Evolutionary conservation across 1,139 yeast genomes (phyloP), one percentile per base, ranked within the genome.

Genomic region (Lodderomyces margitis): DNA sequence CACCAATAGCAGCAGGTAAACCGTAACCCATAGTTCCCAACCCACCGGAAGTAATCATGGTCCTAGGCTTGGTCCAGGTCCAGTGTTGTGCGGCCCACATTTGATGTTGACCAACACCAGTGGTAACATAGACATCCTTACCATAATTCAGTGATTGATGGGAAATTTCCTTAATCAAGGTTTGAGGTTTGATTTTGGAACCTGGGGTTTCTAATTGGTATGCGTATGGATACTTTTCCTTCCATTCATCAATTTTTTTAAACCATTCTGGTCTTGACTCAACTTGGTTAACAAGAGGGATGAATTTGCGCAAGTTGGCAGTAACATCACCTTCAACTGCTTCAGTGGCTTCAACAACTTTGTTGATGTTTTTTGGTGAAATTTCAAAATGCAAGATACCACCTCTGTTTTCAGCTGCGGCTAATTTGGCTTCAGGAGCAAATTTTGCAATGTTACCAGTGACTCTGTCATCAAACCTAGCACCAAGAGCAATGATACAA

Each of bases 31-130:
- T 92, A 47, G 98, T 92, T 56, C 98, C 98, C 59, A 92, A 78
- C 56, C 98, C 98, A 70, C 98, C 98, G 42, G 97, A 88, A 19
- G 98, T 89, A 62, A 92, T 86, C 75, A 92, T 84, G 43, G 95
- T 78, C 66, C 98, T 80, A 54, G 98, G 97, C 51, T 79, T 70
- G 47, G 82, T 84, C 95, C 96, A 91, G 43, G 89, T 81, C 80
- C 85, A 89, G 66, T 89, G 91, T 70, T 92, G 98, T 34, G 98
- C 98, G 34, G 98, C 94, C 98, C 98, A 92, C 98, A 92, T 92
- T 74, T 92, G 98, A 76, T 92, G 98, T 75, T 92, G 98, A 47
- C 98, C 98, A 44, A 92, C 98, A 74, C 98, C 98, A 37, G 98
- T 92, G 43, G 98, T 86, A 54, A 92, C 83, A 57, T 89, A 81